These are phyloP conservation scores for Astragalus membranaceus DNA, from an alignment of 306 rosid species.

Conservation along the genomic window DNA sequence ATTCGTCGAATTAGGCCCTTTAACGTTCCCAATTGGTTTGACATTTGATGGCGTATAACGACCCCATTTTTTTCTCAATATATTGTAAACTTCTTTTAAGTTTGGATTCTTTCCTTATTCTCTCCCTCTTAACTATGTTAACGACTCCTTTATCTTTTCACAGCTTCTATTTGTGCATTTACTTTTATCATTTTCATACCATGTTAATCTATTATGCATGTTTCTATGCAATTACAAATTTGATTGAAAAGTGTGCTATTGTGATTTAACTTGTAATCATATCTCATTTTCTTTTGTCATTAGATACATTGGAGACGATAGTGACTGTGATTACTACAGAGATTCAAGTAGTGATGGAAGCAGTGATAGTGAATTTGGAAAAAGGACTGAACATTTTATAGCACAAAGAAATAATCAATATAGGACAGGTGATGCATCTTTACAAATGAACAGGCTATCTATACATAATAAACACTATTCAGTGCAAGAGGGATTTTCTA, in stretches of 20 bases:
- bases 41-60: not conserved
- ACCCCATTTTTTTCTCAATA: not conserved
- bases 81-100: not conserved
- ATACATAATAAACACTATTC: slow-evolving; percentile 29
- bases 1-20: not conserved
- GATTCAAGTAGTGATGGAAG: slow-evolving; percentile 88
- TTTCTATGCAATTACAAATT: not conserved
- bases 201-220: not conserved
- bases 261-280: not conserved
- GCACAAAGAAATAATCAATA: slow-evolving; percentile 31
- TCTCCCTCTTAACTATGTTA: not conserved
- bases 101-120: not conserved
- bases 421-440: slow-evolving; percentile 21
- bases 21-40: not conserved
- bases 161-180: not conserved
- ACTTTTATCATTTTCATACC: not conserved
- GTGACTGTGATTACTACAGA: slow-evolving; percentile 49
- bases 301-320: slow-evolving; percentile 58
- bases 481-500: slow-evolving; percentile 52
- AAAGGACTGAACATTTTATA: slow-evolving; percentile 15
- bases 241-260: not conserved
- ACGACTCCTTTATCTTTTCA: not conserved
- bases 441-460: slow-evolving; percentile 39
- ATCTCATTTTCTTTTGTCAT: slow-evolving; percentile 15
- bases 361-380: slow-evolving; percentile 63